These are phyloP conservation scores for Geopyxis carbonaria DNA, from an alignment of 495 filamentous ascomycete genomes.

Conservation along the genomic window DNA sequence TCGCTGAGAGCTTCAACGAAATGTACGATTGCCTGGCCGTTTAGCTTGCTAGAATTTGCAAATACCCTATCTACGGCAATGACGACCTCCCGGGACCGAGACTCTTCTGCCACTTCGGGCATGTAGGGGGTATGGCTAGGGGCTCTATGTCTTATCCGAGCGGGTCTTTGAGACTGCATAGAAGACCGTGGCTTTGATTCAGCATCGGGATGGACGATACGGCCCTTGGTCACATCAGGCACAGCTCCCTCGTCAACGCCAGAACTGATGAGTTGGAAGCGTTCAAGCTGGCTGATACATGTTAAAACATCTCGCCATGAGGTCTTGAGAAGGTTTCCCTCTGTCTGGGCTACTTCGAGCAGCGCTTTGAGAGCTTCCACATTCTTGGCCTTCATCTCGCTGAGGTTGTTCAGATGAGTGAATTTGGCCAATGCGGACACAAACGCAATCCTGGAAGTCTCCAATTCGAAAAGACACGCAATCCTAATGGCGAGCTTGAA, in stretches of 20 bases:
- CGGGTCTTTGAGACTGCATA: conserved; percentile 40
- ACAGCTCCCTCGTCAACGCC: conserved; percentile 85
- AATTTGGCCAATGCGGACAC: conserved; percentile 84
- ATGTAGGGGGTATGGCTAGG: conserved; percentile 49
- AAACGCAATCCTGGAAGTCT: conserved; percentile 82
- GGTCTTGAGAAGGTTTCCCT: conserved; percentile 71
- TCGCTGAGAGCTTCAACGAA: conserved; percentile 87
- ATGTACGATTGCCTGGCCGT: conserved; percentile 89
- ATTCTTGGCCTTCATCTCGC: conserved; percentile 92
- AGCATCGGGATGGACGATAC: conserved; percentile 44
- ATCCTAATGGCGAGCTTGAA: conserved; percentile 85
- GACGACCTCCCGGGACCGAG: conserved; percentile 77
- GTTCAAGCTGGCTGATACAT: conserved; percentile 89
- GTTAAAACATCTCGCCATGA: conserved; percentile 94
- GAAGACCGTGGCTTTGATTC: conserved; percentile 38
- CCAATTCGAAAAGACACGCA: conserved; percentile 80
- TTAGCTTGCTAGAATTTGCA: conserved; percentile 83
- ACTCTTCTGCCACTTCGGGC: conserved; percentile 75
- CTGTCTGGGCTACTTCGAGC: conserved; percentile 76
- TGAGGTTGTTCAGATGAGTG: conserved; percentile 85
- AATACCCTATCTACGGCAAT: conserved; percentile 90
- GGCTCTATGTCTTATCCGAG: conserved; percentile 46
- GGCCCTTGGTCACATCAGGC: conserved; percentile 78
- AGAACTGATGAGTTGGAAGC: conserved; percentile 83
- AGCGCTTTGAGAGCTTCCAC: conserved; percentile 81